These are phyloP conservation scores for Ceratonia siliqua DNA, from an alignment of 306 rosid genomes.

Conservation along the genomic window DNA sequence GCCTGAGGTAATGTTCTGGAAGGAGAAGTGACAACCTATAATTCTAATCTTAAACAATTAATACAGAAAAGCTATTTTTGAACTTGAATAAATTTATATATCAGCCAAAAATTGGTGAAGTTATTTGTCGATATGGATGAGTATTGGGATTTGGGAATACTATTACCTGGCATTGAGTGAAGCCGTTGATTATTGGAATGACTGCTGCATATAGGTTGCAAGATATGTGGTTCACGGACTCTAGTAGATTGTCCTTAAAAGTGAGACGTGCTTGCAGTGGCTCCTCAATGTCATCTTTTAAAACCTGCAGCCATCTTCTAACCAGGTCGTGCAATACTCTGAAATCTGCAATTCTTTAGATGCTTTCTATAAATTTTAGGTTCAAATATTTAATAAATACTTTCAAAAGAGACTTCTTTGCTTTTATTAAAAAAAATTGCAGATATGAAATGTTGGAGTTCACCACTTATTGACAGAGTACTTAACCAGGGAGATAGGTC, in stretches of 20 bases:
- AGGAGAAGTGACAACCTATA: background rate
- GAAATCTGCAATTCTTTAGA: slow-evolving; percentile 56
- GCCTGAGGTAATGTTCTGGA: background rate
- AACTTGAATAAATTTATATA: background rate
- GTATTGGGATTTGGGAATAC: background rate
- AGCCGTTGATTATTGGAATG: slow-evolving; percentile 51
- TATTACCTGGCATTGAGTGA: slow-evolving; percentile 64
- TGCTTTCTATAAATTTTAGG: slow-evolving; percentile 10
- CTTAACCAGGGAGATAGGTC: slow-evolving; percentile 58
- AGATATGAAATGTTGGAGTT: slow-evolving; percentile 1
- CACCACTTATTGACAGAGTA: slow-evolving; percentile 16
- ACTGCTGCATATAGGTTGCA: slow-evolving; percentile 57
- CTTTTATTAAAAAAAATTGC: slow-evolving; percentile 10
- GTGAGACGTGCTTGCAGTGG: slow-evolving; percentile 58
- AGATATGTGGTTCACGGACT: slow-evolving; percentile 61
- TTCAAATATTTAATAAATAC: slow-evolving; percentile 16
- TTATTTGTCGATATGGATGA: slow-evolving; percentile 10
- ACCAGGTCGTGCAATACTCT: slow-evolving; percentile 69
- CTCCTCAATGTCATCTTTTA: slow-evolving; percentile 66
- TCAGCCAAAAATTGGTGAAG: slow-evolving; percentile 3
- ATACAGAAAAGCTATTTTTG: slow-evolving; percentile 3
- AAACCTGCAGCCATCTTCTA: slow-evolving; percentile 61
- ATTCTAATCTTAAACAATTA: slow-evolving; percentile 16
- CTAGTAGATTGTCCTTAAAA: slow-evolving; percentile 53
- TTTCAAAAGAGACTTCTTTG: background rate